Evolutionary conservation across 805 yeast genomes (phyloP).

Genomic region (Scheffersomyces spartinae): DNA sequence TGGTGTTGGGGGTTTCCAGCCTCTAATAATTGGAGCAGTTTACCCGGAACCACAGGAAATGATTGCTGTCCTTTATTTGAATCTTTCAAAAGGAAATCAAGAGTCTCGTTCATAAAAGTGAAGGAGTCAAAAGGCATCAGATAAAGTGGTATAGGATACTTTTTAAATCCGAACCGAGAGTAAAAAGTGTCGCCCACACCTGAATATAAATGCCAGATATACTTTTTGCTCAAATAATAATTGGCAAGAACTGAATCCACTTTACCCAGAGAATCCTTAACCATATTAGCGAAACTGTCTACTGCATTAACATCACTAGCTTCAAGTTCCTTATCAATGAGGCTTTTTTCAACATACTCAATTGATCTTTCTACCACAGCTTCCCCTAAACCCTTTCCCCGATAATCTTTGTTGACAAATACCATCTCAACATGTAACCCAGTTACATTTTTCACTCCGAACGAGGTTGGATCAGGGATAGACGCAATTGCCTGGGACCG

Average conservation of each 20-base stretch:
- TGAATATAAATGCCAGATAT: slow-evolving; percentile 30
- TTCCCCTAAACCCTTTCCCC: slow-evolving; percentile 20
- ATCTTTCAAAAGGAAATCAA: no score
- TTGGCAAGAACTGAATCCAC: slow-evolving; percentile 19
- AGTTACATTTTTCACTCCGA: slow-evolving; percentile 22
- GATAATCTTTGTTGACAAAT: slow-evolving; percentile 13
- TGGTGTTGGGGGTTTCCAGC: slow-evolving; percentile 13
- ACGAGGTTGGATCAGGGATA: slow-evolving; percentile 17
- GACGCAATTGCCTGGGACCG: slow-evolving; percentile 13
- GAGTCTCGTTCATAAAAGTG: no score
- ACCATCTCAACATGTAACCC: slow-evolving; percentile 16
- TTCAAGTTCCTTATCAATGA: slow-evolving; percentile 14
- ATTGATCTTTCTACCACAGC: slow-evolving; percentile 15
- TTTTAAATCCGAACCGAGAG: no score
- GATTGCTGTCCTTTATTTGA: no score
- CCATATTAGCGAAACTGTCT: slow-evolving; percentile 23
- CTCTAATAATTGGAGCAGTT: slow-evolving; percentile 16
- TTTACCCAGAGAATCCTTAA: slow-evolving; percentile 11
- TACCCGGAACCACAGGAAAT: slow-evolving; percentile 19
- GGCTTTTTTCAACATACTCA: slow-evolving; percentile 17
- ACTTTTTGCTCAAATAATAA: slow-evolving; percentile 22
- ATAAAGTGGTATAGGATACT: slow-evolving; percentile 22
- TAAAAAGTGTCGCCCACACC: no score
- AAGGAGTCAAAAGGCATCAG: no score
- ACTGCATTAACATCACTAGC: slow-evolving; percentile 11